Evolutionary conservation across 306 rosid genomes (phyloP).

Genomic region (cucumber (Cucumis sativus)): Cucumber_9930_V3 NC_026661.2:22341501-22342000

Average conservation of each 20-base stretch:
- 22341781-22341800: neutral
- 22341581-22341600: neutral
- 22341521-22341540: no score
- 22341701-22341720: neutral
- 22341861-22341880: no score
- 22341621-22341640: neutral
- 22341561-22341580: neutral
- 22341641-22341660: neutral
- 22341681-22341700: neutral
- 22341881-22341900: no score
- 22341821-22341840: no score
- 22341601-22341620: neutral
- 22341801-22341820: neutral
- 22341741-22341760: neutral
- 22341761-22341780: neutral
- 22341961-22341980: no score
- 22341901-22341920: no score
- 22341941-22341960: no score
- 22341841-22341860: no score
- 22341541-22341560: neutral
- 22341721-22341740: neutral
- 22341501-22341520: no score
- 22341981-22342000: no score
- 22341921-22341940: no score
- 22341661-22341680: neutral